A percentile compares a stretch with the other conserved stretches of the same genome.
phyloP scores from a whole-genome alignment of 2,329 filamentous ascomycete species.

The Colletotrichum horii region DNA sequence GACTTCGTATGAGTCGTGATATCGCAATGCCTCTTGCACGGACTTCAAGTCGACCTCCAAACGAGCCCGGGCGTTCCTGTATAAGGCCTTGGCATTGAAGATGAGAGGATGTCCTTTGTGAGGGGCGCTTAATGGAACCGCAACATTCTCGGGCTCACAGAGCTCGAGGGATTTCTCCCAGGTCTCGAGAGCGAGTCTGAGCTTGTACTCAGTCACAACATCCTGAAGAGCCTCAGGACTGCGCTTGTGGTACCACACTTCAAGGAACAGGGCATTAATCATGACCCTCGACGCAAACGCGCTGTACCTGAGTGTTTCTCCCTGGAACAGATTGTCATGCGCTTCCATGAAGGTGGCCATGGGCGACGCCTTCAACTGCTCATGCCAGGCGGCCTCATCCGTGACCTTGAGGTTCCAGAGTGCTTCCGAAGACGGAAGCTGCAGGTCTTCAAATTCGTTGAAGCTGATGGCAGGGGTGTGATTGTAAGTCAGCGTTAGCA shows the following conservation, averaged over 20 bases:
- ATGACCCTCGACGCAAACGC: slow-evolving; percentile 97
- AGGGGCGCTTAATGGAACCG: slow-evolving; percentile 89
- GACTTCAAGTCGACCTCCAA: slow-evolving; percentile 95
- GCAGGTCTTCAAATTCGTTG: slow-evolving; percentile 94
- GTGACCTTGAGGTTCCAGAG: slow-evolving; percentile 86
- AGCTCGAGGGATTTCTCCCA: slow-evolving; percentile 97
- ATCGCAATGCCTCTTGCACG: slow-evolving; percentile 93
- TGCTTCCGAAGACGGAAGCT: slow-evolving; percentile 90
- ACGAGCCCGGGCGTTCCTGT: slow-evolving; percentile 89
- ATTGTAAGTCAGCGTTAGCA: slow-evolving; percentile 94
- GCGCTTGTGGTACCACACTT: slow-evolving; percentile 99
- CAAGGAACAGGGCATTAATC: slow-evolving; percentile 98
- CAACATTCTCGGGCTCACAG: slow-evolving; percentile 88
- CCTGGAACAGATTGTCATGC: slow-evolving; percentile 94
- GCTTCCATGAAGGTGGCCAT: slow-evolving; percentile 90
- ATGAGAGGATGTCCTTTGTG: slow-evolving; percentile 96
- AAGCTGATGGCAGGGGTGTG: slow-evolving; percentile 98
- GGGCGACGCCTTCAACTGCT: slow-evolving; percentile 73
- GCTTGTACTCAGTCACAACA: slow-evolving; percentile 97
- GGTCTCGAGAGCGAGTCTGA: slow-evolving; percentile 93
- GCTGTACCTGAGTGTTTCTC: slow-evolving; percentile 88
- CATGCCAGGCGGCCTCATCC: slow-evolving; percentile 85
- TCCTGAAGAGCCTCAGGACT: slow-evolving; percentile 97
- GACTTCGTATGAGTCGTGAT: slow-evolving; percentile 97
- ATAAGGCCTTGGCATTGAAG: slow-evolving; percentile 98